These are phyloP conservation scores for Nasturtium officinale DNA, from an alignment of 345 rosid genomes.

Conservation along the genomic window DNA sequence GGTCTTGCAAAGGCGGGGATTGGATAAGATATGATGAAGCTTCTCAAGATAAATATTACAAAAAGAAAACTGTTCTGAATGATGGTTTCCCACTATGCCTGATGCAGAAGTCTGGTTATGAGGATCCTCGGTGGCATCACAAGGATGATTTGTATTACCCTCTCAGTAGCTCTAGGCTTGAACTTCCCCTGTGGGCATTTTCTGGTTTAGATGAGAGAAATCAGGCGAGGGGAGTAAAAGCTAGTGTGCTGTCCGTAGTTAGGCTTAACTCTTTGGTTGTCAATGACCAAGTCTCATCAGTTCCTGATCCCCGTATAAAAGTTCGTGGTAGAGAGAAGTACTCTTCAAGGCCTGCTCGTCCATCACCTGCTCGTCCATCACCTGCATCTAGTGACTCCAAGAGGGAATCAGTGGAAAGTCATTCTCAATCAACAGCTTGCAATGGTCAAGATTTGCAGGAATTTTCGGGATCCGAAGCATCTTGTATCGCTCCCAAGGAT, in stretches of 20 bases:
- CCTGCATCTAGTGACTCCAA: conserved; percentile 64
- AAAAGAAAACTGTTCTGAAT: conserved; percentile 82
- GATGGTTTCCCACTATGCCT: conserved; percentile 94
- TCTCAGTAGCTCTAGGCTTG: conserved; percentile 77
- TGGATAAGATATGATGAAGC: conserved; percentile 93
- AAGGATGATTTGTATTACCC: conserved; percentile 86
- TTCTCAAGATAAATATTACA: conserved; percentile 57
- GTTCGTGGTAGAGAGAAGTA: conserved; percentile 72
- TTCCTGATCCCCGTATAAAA: conserved; percentile 73
- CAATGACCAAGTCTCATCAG: conserved; percentile 79
- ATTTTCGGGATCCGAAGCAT: conserved; percentile 52
- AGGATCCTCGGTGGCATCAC: conserved; percentile 91
- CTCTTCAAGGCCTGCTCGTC: conserved; percentile 67
- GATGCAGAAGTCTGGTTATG: conserved; percentile 86
- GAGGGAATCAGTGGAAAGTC: conserved; percentile 62
- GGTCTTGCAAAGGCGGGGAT: conserved; percentile 99
- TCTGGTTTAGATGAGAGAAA: conserved; percentile 73
- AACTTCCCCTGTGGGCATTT: conserved; percentile 93
- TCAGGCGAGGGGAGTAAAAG: conserved; percentile 74
- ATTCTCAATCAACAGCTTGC: conserved; percentile 52
- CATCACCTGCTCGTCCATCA: conserved; percentile 61
- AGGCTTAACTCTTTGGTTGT: conserved; percentile 97
- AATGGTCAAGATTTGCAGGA: conserved; percentile 52
- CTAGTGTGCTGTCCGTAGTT: conserved; percentile 75
- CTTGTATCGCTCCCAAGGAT: conserved; percentile 63